Evolutionary conservation across 108 stramenopile species (phyloP).

Genomic region (Chaetoceros muelleri): DNA sequence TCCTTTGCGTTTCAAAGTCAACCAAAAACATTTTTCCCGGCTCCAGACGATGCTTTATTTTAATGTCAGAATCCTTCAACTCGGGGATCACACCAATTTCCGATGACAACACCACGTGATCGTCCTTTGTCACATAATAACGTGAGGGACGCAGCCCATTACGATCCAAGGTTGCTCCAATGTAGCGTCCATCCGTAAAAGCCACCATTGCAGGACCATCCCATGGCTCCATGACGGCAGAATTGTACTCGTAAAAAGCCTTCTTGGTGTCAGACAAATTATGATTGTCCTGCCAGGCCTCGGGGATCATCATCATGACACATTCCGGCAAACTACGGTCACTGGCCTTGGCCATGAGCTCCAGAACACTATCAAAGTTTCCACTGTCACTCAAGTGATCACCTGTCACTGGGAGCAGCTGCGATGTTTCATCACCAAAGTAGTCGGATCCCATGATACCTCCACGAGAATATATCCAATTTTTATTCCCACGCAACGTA

Average conservation of each 20-base stretch:
- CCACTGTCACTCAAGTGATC: conserved; percentile 93
- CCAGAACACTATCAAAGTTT: conserved; percentile 92
- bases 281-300: conserved; percentile 95
- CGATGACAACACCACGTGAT: conserved; percentile 87
- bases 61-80: conserved; percentile 72
- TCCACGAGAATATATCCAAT: conserved; percentile 95
- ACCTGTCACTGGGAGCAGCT: conserved; percentile 76
- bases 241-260: conserved; percentile 97
- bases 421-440: conserved; percentile 73
- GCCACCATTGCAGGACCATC: conserved; percentile 99
- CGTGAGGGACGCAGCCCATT: conserved; percentile 93
- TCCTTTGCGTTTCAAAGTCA: conserved; percentile 87
- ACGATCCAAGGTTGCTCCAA: conserved; percentile 91
- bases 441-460: conserved; percentile 89
- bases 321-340: conserved; percentile 84
- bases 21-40: conserved; percentile 98
- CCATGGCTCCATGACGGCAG: conserved; percentile 98
- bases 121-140: conserved; percentile 95
- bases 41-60: conserved; percentile 91
- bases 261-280: conserved; percentile 84
- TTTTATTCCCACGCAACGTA: conserved; percentile 93
- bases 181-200: conserved; percentile 92
- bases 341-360: conserved; percentile 87
- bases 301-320: conserved; percentile 95
- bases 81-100: conserved; percentile 92